A percentile compares a stretch with the other conserved stretches of the same genome.
Conservation (phyloP, 108 stramenopile species). For the Cyclotella kingstonii region DNA sequence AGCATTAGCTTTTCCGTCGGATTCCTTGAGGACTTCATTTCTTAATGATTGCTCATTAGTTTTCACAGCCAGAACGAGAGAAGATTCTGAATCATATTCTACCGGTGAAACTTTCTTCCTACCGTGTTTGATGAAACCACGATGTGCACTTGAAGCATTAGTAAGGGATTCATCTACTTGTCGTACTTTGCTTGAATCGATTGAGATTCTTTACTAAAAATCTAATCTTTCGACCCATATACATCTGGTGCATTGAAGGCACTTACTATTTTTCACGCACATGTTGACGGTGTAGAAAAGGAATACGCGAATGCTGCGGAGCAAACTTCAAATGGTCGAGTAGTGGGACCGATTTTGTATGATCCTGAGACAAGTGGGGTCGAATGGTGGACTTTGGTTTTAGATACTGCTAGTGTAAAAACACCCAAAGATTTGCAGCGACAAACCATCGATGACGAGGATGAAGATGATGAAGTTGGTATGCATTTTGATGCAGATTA, state of each 20-base stretch:
- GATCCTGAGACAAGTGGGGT: slow-evolving; percentile 78
- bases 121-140: slow-evolving; percentile 72
- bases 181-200: no score
- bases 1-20: slow-evolving; percentile 40
- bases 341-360: slow-evolving; percentile 39
- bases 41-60: slow-evolving; percentile 70
- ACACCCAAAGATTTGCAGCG: slow-evolving; percentile 4
- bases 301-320: slow-evolving; percentile 1
- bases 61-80: slow-evolving; percentile 75
- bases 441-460: slow-evolving; percentile 46
- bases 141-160: slow-evolving; percentile 82
- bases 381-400: slow-evolving; percentile 92
- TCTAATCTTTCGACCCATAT: no score
- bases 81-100: slow-evolving; percentile 69
- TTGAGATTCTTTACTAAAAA: no score
- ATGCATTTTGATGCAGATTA: slow-evolving; percentile 93
- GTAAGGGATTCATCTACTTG: no score
- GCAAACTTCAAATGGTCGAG: not conserved
- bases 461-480: slow-evolving; percentile 77
- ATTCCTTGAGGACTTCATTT: slow-evolving; percentile 25
- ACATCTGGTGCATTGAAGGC: slow-evolving; percentile 12
- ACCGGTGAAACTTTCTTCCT: slow-evolving; percentile 82
- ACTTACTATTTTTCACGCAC: slow-evolving; percentile 66
- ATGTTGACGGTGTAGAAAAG: slow-evolving; percentile 55
- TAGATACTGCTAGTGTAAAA: slow-evolving; percentile 50